Evolutionary conservation across 169 alveolate species (phyloP), one percentile per base, ranked within the genome.

Genomic region (Perkinsus olseni): DNA sequence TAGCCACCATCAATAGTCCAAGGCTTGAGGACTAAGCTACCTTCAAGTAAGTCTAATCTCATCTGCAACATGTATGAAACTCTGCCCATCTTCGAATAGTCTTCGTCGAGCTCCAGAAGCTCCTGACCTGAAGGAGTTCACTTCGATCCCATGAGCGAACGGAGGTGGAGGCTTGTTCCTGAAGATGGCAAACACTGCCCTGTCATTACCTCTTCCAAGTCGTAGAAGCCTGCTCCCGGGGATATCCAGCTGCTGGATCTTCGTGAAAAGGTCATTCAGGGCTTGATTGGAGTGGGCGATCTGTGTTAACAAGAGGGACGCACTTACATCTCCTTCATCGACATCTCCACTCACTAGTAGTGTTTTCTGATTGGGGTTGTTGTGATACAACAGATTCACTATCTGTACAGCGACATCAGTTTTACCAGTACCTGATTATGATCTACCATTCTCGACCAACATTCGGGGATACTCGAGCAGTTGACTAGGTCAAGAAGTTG

Each of bases 341-440:
- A 62, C 62, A 21, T 13, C 1, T 74, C 94, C 96, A 0, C 96
- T 95, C 50, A 96, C 96, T 50, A 98, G 92, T 82, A 98, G 96
- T 39, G 96, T 98, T 95, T 96, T 97, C 94, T 98, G 98, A 82
- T 96, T 95, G 34, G 97, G 98, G 91, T 94, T 94, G 95, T 97
- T 97, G 94, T 97, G 96, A 95, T 97, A 97, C 74, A 98, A 96
- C 93, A 98, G 95, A 92, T 96, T 96, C 50, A 98, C 98, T n/a
- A 98, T 96, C 95, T 98, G 98, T 92, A 97, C 97, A 4, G 98
- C 98, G 0, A 97, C 97, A 94, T 98, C 99, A 8, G 99, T 97
- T 94, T 97, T 97, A 24, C 98, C 97, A 36, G 97, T 94, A 20
- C 62, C 39, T 40, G 50, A 40, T 40, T 6, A 40, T 3, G 21